Conservation (phyloP, 305 asterid genomes). For the Fraxinus velutina region DNA sequence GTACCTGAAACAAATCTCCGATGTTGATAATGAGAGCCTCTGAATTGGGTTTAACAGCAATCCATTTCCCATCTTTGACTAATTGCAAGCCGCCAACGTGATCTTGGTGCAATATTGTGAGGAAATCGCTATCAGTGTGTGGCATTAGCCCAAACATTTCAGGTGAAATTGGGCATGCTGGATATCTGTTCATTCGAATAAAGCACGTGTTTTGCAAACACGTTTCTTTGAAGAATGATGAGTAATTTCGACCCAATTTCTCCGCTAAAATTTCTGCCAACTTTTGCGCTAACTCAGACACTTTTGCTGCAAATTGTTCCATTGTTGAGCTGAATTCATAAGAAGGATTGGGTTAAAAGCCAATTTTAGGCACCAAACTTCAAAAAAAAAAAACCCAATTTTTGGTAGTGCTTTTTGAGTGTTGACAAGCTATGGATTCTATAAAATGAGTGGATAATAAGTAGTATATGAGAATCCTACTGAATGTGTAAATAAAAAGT, state of each 20-base stretch:
- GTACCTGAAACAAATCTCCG: conserved; percentile 80
- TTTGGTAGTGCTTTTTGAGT: neutral
- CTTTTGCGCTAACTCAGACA: conserved; percentile 50
- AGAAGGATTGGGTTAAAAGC: neutral
- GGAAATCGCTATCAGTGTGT: conserved; percentile 79
- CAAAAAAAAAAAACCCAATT: neutral
- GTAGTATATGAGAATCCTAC: neutral
- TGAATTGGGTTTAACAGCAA: conserved; percentile 72
- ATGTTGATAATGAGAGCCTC: conserved; percentile 67
- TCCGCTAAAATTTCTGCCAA: conserved; percentile 61
- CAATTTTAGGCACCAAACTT: neutral
- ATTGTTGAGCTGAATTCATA: conserved; percentile 49
- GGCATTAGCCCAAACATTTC: conserved; percentile 58
- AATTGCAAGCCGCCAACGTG: conserved; percentile 72
- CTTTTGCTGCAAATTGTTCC: conserved; percentile 51
- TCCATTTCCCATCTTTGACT: conserved; percentile 65
- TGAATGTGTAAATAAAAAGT: neutral
- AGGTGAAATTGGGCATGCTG: conserved; percentile 49
- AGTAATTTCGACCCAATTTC: conserved; percentile 39
- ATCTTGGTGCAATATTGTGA: conserved; percentile 79
- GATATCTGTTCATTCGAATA: conserved; percentile 80
- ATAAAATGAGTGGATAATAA: neutral
- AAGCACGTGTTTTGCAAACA: conserved; percentile 57
- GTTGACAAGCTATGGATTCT: neutral
- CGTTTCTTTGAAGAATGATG: conserved; percentile 47